These are phyloP conservation scores for Xylariaceae sp. DNA, from an alignment of 2,329 filamentous ascomycete species.

Conservation along the genomic window DNA sequence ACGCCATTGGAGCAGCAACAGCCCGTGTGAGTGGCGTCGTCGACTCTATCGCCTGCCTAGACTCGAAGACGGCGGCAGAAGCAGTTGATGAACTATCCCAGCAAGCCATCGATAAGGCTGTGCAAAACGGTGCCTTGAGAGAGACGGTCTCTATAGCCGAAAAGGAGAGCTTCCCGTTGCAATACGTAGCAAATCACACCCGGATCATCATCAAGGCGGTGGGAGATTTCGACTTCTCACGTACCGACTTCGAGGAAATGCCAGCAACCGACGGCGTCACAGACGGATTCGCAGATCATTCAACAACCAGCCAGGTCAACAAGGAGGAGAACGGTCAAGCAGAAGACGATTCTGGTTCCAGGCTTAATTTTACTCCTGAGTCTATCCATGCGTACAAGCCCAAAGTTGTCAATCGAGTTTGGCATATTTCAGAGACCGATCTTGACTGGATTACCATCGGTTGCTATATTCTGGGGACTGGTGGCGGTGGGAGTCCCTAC, in stretches of 20 bases:
- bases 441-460: conserved; percentile 53
- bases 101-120: conserved; percentile 39
- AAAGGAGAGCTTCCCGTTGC: conserved; percentile 50
- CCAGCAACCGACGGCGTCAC: not conserved
- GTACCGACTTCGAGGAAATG: conserved; percentile 22
- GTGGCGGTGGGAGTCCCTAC: conserved; percentile 55
- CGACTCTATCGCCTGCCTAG: conserved; percentile 47
- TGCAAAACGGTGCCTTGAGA: conserved; percentile 40
- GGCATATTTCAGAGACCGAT: conserved; percentile 56
- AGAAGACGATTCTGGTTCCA: not conserved
- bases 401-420: conserved; percentile 44
- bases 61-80: conserved; percentile 32
- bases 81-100: conserved; percentile 34
- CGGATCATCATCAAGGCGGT: conserved; percentile 56
- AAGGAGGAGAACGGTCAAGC: conserved; percentile 14
- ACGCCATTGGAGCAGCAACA: conserved; percentile 61
- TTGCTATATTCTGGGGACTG: conserved; percentile 58
- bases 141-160: conserved; percentile 45
- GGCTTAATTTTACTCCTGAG: not conserved
- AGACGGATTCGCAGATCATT: not conserved
- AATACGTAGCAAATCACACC: conserved; percentile 50
- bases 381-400: conserved; percentile 40
- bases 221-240: conserved; percentile 49
- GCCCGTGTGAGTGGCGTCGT: conserved; percentile 53
- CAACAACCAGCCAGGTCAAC: not conserved